Evolutionary conservation across 345 rosid genomes (phyloP).

Genomic region (thale cress (Arabidopsis thaliana)): DNA sequence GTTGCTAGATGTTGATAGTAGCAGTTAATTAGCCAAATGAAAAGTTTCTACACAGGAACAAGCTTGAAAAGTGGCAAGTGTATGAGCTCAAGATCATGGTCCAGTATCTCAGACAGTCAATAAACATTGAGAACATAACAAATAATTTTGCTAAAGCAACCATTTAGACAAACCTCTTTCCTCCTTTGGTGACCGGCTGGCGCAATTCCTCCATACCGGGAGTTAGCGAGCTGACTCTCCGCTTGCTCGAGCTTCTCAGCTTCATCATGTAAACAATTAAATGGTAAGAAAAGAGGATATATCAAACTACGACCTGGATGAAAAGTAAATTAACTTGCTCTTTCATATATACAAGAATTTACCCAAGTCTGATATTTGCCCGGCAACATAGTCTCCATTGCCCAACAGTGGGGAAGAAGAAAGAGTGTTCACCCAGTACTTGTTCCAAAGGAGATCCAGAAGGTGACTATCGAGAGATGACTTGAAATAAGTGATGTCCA

Average conservation of each 20-base stretch:
- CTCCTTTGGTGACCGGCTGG: conserved; percentile 72
- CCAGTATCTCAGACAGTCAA: conserved; percentile 20
- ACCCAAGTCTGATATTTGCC: conserved; percentile 99
- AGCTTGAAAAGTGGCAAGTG: conserved; percentile 8
- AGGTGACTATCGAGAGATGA: conserved; percentile 97
- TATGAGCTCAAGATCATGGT: conserved; percentile 16
- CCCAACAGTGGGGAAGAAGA: conserved; percentile 98
- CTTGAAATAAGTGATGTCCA: conserved; percentile 96
- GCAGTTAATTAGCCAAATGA: neutral
- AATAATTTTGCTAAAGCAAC: neutral
- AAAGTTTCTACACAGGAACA: conserved; percentile 8
- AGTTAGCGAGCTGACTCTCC: conserved; percentile 86
- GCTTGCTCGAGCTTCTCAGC: conserved; percentile 99
- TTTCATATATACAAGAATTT: conserved; percentile 33
- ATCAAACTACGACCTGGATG: neutral
- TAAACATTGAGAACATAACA: conserved; percentile 27
- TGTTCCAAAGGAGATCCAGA: conserved; percentile 56
- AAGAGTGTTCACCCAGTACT: conserved; percentile 31
- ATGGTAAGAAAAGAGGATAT: conserved; percentile 7
- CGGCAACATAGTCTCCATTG: conserved; percentile 98
- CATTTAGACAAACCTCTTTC: conserved; percentile 74
- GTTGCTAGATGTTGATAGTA: conserved; percentile 12
- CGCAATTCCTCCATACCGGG: conserved; percentile 70
- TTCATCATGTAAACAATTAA: conserved; percentile 43
- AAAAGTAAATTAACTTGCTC: conserved; percentile 1